A percentile compares a stretch with the other conserved stretches of the same genome.
Evolutionary conservation across 148 eudicot genomes (phyloP).

Genomic region (Drosera capensis): DNA sequence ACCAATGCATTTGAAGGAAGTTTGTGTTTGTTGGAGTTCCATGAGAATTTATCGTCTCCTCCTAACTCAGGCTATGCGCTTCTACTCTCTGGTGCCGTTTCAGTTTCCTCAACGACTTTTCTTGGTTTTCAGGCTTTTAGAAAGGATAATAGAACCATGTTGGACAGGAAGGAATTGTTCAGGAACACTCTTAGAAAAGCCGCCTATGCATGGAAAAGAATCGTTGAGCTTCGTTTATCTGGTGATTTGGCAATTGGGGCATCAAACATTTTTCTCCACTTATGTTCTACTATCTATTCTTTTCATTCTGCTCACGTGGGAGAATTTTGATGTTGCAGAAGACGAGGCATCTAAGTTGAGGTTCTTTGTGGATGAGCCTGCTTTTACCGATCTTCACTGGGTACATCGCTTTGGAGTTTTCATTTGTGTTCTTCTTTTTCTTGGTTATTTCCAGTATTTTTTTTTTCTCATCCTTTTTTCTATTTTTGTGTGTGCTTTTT

Average conservation of each 20-base stretch:
- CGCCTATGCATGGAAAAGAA: constrained; percentile 70
- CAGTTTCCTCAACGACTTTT: neutral
- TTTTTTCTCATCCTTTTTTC: neutral
- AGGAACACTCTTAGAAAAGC: constrained; percentile 75
- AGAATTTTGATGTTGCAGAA: constrained; percentile 29
- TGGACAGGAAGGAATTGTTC: constrained; percentile 58
- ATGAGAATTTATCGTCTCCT: no score
- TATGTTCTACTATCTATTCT: neutral
- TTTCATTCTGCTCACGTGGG: neutral
- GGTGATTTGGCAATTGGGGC: constrained; percentile 22
- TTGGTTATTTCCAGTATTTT: neutral
- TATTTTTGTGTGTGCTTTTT: neutral
- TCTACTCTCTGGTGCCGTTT: neutral
- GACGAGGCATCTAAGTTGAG: constrained; percentile 61
- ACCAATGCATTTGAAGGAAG: no score
- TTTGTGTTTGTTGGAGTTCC: no score
- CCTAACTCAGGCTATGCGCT: neutral
- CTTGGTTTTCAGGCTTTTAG: constrained; percentile 39
- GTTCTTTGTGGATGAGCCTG: constrained; percentile 66
- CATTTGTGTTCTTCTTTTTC: neutral
- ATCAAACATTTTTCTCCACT: neutral
- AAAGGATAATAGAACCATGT: constrained; percentile 56
- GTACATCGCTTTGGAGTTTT: constrained; percentile 16
- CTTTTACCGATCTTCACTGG: constrained; percentile 93
- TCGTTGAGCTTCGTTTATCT: constrained; percentile 57